Evolutionary conservation across 768 basidiomycete species (phyloP).

Genomic region (Leccinum barrowsii): DNA sequence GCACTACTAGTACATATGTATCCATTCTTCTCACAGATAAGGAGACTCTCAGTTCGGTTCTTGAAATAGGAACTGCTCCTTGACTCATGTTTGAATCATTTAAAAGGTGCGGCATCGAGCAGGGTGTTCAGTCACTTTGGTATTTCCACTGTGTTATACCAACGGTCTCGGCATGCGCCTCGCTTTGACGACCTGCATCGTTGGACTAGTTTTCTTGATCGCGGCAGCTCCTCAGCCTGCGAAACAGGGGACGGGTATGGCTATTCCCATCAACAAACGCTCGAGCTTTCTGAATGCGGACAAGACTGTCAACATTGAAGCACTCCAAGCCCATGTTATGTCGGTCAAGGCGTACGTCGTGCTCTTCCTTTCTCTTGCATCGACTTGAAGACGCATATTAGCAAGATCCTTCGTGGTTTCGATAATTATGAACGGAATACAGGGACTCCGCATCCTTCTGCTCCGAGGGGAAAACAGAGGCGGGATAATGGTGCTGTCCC

Average conservation of each 20-base stretch:
- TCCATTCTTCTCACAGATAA: too few relatives aligned
- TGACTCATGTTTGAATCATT: too few relatives aligned
- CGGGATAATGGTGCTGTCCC: not conserved
- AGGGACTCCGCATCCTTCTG: not conserved
- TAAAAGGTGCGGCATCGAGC: too few relatives aligned
- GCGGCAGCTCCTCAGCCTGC: conserved; percentile 1
- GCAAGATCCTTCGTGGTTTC: conserved; percentile 2
- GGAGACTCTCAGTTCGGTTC: too few relatives aligned
- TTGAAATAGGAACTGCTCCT: too few relatives aligned
- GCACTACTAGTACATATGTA: too few relatives aligned
- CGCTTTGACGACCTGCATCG: not conserved
- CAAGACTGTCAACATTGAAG: conserved; percentile 3
- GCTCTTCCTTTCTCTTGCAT: not conserved
- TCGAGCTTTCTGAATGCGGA: conserved; percentile 1
- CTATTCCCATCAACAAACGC: conserved; percentile 13
- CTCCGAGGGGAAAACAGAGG: not conserved
- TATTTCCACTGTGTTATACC: too few relatives aligned
- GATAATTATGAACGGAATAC: not conserved
- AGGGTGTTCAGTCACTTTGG: too few relatives aligned
- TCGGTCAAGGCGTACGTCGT: conserved; percentile 7
- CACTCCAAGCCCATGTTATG: conserved; percentile 1
- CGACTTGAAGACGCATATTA: not conserved
- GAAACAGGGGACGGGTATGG: not conserved
- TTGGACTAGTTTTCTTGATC: not conserved
- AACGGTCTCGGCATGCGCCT: not conserved